Evolutionary conservation across 371 early-diverging fungal species (phyloP), one percentile per base, ranked within the genome.

Genomic region (Apophysomyces sp.): DNA sequence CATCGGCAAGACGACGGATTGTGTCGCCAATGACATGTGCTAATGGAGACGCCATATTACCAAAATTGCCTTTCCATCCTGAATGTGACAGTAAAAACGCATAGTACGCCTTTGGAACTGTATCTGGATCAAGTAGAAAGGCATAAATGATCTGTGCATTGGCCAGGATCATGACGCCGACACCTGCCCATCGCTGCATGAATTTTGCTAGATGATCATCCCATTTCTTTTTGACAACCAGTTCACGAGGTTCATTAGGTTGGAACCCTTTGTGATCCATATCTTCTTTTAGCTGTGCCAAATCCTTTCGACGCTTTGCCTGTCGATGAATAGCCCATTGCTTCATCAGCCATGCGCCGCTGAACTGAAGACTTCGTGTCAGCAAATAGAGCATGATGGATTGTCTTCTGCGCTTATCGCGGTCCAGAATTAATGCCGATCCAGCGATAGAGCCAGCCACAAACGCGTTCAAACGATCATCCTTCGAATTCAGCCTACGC

Each of bases 391-490:
- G 74, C 55, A 91, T 87, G 34, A 95, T 84, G 16, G 94, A 90
- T 41, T 86, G 83, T 31, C 94, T 79, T 30, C 94, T 83, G 12
- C 77, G 80, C 32, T 77, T 69, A 73, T 89, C 90, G 13, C 78
- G 76, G 73, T 95, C 94, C 29, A 94, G 72, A 18, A 81, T 66
- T 18, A 93, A 75, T 0, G 89, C 73, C 58, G 89, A 54, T 1
- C 94, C 93, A 4, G 94, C 90, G 1, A 92, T 65, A 32, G 86
- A 75, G 15, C 94, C 95, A 3, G 95, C 94, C 7, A 92, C 70
- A 66, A 93, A 87, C 6, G 93, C 81, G 56, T 91, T 91, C 44
- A 84, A 68, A 24, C 80, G 70, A 68, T 92, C 91, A 2, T 60
- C 61, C 12, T 65, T 73, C 24, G 75, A 71, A 44, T 85, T 74